Percentiles rank a stretch among this genome's conserved stretches.
These are phyloP conservation scores for Penicillium mononematosum DNA, from an alignment of 495 filamentous ascomycete species.

Conservation along the genomic window DNA sequence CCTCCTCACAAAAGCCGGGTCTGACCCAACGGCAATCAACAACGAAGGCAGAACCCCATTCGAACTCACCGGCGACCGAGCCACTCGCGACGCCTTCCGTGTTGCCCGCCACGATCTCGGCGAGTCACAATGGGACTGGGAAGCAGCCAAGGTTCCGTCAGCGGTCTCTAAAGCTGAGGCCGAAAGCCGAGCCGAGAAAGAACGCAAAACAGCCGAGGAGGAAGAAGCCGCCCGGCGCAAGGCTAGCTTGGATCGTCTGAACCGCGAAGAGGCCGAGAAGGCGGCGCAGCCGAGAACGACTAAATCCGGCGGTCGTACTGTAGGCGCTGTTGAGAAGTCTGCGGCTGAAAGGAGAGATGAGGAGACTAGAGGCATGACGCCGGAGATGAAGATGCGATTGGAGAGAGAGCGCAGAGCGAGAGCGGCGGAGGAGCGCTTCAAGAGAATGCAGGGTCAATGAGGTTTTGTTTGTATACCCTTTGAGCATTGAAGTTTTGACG, in stretches of 20 bases:
- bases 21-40: slow-evolving; percentile 71
- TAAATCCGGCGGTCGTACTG: slow-evolving; percentile 45
- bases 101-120: slow-evolving; percentile 80
- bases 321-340: slow-evolving; percentile 60
- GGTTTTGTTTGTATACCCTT: slow-evolving; percentile 1
- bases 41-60: slow-evolving; percentile 72
- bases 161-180: slow-evolving; percentile 66
- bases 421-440: slow-evolving; percentile 84
- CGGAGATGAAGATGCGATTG: slow-evolving; percentile 75
- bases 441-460: slow-evolving; percentile 52
- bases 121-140: slow-evolving; percentile 78
- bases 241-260: slow-evolving; percentile 62
- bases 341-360: slow-evolving; percentile 75
- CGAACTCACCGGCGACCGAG: slow-evolving; percentile 80
- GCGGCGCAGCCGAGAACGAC: slow-evolving; percentile 39
- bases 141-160: slow-evolving; percentile 65
- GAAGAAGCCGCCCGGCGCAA: slow-evolving; percentile 60
- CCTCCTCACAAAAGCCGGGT: slow-evolving; percentile 70
- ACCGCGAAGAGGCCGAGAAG: slow-evolving; percentile 61
- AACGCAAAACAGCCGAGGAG: slow-evolving; percentile 55
- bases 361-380: slow-evolving; percentile 77
- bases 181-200: slow-evolving; percentile 59
- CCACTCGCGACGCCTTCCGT: slow-evolving; percentile 88
- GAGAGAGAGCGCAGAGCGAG: slow-evolving; percentile 80
- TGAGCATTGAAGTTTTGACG: slow-evolving; percentile 1